phyloP scores from a whole-genome alignment of 176 grass and related monocot species.

The Bonia amplexicaulis region DNA sequence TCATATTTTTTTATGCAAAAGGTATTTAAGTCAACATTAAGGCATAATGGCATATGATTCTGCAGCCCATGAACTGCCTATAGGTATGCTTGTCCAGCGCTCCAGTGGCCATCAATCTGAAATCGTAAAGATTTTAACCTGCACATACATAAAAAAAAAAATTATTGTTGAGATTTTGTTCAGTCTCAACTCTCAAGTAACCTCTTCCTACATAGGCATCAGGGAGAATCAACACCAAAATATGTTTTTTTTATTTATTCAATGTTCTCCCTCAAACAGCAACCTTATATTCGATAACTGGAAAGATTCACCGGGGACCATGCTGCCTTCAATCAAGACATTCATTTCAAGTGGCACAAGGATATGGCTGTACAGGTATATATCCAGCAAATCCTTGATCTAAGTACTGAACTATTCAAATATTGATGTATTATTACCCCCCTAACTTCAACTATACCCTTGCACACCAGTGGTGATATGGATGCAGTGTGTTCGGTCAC shows the following conservation, averaged over 20 bases:
- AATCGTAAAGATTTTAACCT: slow-evolving; percentile 4
- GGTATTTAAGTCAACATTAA: slow-evolving; percentile 16
- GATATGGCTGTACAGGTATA: slow-evolving; percentile 65
- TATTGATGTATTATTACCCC: not conserved
- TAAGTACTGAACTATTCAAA: not conserved
- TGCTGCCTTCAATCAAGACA: slow-evolving; percentile 47
- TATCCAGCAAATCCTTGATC: not conserved
- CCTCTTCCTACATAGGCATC: not conserved
- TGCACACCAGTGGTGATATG: slow-evolving; percentile 48
- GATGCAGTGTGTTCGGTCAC: slow-evolving; percentile 60
- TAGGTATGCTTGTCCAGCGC: not conserved
- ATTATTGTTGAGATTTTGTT: slow-evolving; percentile 2
- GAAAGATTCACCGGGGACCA: slow-evolving; percentile 46
- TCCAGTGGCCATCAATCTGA: not conserved
- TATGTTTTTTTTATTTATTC: slow-evolving; percentile 9
- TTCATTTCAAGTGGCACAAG: slow-evolving; percentile 49
- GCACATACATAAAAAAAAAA: not conserved
- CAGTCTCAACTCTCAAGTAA: not conserved
- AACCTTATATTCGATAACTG: slow-evolving; percentile 40
- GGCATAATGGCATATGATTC: slow-evolving; percentile 14
- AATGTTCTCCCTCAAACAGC: slow-evolving; percentile 32
- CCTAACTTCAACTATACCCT: not conserved
- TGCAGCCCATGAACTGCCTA: not conserved
- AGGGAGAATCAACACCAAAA: not conserved
- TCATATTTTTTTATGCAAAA: slow-evolving; percentile 11